phyloP scores from a whole-genome alignment of 2,329 filamentous ascomycete species.

The Aspergillus persii region DNA sequence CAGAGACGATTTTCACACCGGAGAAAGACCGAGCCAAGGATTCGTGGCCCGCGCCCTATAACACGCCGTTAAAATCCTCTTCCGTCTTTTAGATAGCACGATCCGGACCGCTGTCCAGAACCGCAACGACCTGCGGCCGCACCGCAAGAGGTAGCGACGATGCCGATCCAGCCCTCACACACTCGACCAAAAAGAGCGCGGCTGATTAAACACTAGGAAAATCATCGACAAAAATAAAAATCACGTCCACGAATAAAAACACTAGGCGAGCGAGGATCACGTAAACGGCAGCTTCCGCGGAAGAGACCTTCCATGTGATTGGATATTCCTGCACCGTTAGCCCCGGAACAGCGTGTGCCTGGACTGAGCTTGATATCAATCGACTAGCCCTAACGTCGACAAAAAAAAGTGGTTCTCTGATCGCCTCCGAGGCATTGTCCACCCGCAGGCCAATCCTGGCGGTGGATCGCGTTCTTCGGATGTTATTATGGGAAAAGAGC shows the following conservation, averaged over 20 bases:
- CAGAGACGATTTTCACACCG: background rate
- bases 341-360: background rate
- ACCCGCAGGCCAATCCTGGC: background rate
- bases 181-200: background rate
- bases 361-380: background rate
- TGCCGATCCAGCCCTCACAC: background rate
- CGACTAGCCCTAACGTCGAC: background rate
- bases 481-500: conserved; percentile 9
- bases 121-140: conserved; percentile 1
- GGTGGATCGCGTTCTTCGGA: conserved; percentile 1
- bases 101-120: background rate
- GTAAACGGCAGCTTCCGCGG: background rate
- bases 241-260: conserved; percentile 3
- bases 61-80: too few relatives aligned
- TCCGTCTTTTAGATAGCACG: background rate
- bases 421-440: background rate
- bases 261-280: conserved; percentile 4
- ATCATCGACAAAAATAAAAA: conserved; percentile 3
- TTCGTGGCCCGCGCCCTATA: too few relatives aligned
- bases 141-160: background rate
- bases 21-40: too few relatives aligned
- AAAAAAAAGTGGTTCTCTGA: conserved; percentile 1
- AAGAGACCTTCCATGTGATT: background rate
- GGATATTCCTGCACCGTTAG: background rate
- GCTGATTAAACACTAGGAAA: background rate